Conservation (phyloP, 805 yeast species). For the Wickerhamiella azymoides region DNA sequence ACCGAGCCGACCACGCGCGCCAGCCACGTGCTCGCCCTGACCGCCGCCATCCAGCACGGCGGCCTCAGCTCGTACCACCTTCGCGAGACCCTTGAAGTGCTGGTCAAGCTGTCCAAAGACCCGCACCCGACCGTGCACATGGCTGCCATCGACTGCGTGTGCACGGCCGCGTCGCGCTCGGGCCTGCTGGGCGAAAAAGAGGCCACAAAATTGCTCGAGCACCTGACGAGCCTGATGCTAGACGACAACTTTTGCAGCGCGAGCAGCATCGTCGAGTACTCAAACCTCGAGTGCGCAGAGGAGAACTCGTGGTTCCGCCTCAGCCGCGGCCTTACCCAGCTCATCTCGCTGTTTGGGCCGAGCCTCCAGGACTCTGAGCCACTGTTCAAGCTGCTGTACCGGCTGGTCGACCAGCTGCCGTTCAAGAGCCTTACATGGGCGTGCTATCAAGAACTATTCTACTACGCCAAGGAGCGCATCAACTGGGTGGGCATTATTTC, state of each 20-base stretch:
- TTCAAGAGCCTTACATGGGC: slow-evolving; percentile 25
- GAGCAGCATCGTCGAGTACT: slow-evolving; percentile 31
- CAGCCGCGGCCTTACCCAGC: not conserved
- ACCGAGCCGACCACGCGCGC: slow-evolving; percentile 11
- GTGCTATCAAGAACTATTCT: slow-evolving; percentile 16
- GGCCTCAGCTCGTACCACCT: slow-evolving; percentile 1
- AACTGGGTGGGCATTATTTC: slow-evolving; percentile 14
- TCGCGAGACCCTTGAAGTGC: not conserved
- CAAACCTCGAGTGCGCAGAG: slow-evolving; percentile 33
- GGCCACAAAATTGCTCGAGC: slow-evolving; percentile 32
- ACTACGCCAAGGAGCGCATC: slow-evolving; percentile 15
- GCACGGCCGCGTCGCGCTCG: slow-evolving; percentile 43
- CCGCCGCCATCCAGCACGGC: not conserved
- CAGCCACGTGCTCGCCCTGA: slow-evolving; percentile 9
- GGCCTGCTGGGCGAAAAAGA: slow-evolving; percentile 32
- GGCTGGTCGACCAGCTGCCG: slow-evolving; percentile 26
- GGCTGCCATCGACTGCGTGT: slow-evolving; percentile 51
- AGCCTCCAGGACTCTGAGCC: slow-evolving; percentile 24
- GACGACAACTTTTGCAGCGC: slow-evolving; percentile 39
- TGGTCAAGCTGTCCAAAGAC: slow-evolving; percentile 46
- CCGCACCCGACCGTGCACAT: slow-evolving; percentile 77
- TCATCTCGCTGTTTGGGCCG: slow-evolving; percentile 36
- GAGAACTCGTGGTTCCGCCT: not conserved
- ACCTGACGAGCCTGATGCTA: slow-evolving; percentile 29
- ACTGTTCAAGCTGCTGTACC: slow-evolving; percentile 14